Percentiles rank a stretch among this genome's conserved stretches.
These are phyloP conservation scores for Tranzscheliella williamsii DNA, from an alignment of 1,284 basidiomycete species.

Conservation along the genomic window DNA sequence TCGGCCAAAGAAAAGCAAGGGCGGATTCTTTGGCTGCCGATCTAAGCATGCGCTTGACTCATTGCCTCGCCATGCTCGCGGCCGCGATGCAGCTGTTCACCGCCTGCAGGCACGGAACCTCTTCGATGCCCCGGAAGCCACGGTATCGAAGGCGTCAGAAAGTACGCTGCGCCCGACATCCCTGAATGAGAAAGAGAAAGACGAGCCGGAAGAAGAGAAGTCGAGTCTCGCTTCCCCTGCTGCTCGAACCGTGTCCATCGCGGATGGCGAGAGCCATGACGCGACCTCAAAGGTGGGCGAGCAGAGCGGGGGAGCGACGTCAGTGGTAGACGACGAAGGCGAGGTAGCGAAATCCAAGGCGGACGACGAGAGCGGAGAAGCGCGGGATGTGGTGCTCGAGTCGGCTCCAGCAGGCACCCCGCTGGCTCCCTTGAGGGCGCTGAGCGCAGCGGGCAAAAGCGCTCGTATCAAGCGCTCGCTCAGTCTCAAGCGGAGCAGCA, in stretches of 20 bases:
- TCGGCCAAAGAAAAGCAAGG: slow-evolving; percentile 22
- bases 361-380: slow-evolving; percentile 11
- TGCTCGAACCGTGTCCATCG: too few relatives aligned
- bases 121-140: too few relatives aligned
- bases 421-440: slow-evolving; percentile 6
- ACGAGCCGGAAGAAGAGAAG: too few relatives aligned
- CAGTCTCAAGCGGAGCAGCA: slow-evolving; percentile 28
- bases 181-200: too few relatives aligned
- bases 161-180: too few relatives aligned
- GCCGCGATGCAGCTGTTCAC: slow-evolving; percentile 28
- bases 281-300: too few relatives aligned
- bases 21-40: slow-evolving; percentile 36
- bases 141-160: too few relatives aligned
- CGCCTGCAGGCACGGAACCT: slow-evolving; percentile 24
- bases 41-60: slow-evolving; percentile 41
- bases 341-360: too few relatives aligned
- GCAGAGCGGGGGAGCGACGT: too few relatives aligned
- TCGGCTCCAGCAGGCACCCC: slow-evolving; percentile 5
- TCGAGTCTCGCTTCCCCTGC: too few relatives aligned
- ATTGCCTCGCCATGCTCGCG: slow-evolving; percentile 28
- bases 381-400: slow-evolving; percentile 17
- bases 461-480: slow-evolving; percentile 31
- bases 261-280: too few relatives aligned
- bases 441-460: slow-evolving; percentile 17
- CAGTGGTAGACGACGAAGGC: too few relatives aligned